Percentiles rank a stretch among this genome's conserved stretches.
These are phyloP conservation scores for Sequoiadendron giganteum DNA, from an alignment of 75 land plant species.

Conservation along the genomic window DNA sequence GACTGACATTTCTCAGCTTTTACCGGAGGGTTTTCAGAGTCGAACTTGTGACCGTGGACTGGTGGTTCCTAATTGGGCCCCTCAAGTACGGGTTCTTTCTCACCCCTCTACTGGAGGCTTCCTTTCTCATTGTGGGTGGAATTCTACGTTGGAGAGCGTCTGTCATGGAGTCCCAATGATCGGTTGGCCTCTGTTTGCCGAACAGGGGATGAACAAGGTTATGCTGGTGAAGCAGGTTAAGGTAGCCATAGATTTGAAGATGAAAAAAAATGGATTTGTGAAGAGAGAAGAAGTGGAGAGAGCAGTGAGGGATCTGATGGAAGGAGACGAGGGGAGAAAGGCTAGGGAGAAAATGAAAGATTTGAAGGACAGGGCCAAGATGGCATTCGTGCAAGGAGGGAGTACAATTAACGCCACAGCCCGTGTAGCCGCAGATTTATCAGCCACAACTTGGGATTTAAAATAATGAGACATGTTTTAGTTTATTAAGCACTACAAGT, in stretches of 20 bases:
- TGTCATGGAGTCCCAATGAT: conserved; percentile 60
- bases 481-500: too few species aligned
- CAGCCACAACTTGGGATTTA: too few species aligned
- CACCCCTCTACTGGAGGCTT: conserved; percentile 61
- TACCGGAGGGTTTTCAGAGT: conserved; percentile 62
- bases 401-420: neutral
- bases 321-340: conserved; percentile 22
- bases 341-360: conserved; percentile 22
- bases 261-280: neutral
- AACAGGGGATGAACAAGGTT: conserved; percentile 59
- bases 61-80: conserved; percentile 55
- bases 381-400: conserved; percentile 23
- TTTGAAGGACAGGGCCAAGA: conserved; percentile 22
- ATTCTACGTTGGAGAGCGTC: conserved; percentile 60
- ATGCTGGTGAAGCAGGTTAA: conserved; percentile 33
- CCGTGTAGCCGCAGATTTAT: too few species aligned
- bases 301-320: neutral
- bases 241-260: neutral
- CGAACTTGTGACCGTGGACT: conserved; percentile 41
- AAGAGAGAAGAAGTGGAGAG: neutral
- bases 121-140: conserved; percentile 75
- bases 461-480: too few species aligned
- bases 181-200: conserved; percentile 72
- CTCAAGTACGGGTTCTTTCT: conserved; percentile 46
- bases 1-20: conserved; percentile 25